Percentiles rank a stretch among this genome's conserved stretches.
These are phyloP conservation scores for Solanum acaule DNA, from an alignment of 257 asterid species.

Conservation along the genomic window DNA sequence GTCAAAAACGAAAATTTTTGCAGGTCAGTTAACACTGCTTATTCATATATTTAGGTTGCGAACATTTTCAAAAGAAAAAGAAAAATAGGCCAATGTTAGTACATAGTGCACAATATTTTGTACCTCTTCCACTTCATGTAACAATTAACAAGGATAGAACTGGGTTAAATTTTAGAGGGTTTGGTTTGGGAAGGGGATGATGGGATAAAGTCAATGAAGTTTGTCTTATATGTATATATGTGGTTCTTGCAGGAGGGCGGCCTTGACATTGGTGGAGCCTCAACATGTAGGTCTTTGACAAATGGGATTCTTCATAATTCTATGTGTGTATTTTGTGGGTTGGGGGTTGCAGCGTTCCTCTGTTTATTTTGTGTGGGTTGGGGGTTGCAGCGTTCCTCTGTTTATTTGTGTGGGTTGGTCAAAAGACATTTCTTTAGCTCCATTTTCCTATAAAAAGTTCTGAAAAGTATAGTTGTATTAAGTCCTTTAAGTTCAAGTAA, in stretches of 20 bases:
- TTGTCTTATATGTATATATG: slow-evolving; percentile 86
- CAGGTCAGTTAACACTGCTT: slow-evolving; percentile 57
- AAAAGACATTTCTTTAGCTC: not conserved
- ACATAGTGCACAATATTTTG: not conserved
- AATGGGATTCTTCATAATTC: slow-evolving; percentile 66
- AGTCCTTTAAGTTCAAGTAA: not conserved
- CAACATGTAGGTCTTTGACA: slow-evolving; percentile 96
- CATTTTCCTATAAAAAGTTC: not conserved
- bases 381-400: not conserved
- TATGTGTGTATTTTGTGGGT: slow-evolving; percentile 12
- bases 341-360: not conserved
- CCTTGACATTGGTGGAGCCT: slow-evolving; percentile 86
- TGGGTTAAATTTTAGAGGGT: slow-evolving; percentile 28
- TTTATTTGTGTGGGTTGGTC: slow-evolving; percentile 54
- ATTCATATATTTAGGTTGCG: not conserved
- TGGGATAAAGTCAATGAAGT: slow-evolving; percentile 50
- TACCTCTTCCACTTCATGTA: not conserved
- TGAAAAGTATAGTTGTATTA: not conserved
- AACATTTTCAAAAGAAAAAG: not conserved
- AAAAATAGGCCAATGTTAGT: not conserved
- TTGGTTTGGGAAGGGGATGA: slow-evolving; percentile 52
- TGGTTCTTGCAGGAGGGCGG: slow-evolving; percentile 99
- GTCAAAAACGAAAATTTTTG: slow-evolving; percentile 87
- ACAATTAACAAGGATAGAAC: slow-evolving; percentile 4
- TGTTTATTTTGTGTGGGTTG: no score